Evolutionary conservation across 345 rosid species (phyloP), one percentile per base, ranked within the genome.

Genomic region (Populus pruinosa): DNA sequence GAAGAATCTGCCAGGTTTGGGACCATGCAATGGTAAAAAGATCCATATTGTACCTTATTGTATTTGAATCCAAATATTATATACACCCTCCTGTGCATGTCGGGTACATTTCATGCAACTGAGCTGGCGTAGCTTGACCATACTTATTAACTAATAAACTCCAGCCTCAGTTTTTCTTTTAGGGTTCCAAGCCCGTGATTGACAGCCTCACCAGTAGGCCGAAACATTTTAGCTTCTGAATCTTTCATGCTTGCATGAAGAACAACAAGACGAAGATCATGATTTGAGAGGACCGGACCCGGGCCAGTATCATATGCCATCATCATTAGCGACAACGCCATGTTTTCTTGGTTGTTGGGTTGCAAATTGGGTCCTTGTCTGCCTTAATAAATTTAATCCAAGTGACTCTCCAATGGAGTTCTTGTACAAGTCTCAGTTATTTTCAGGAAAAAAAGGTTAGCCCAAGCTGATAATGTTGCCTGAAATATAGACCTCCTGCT

Each of bases 101-200:
- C 17, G 80, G 79, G 68, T 77, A 61, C 39, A 62, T 70, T 59
- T 77, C 44, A 43, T 69, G 74, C 21, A 62, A 70, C 70, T 70
- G 69, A 77, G 70, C 70, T 77, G 80, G 56, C 59, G 50, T 55
- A 14, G 16, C 67, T 7, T 43, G 44, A 11, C 67, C 29, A 47
- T 38, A 67, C 50, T 36, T 25, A 20, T 16, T 6, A 36, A 8
- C 31, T 68, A 69, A 39, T 18, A 56, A 23, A n/a, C 41, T 49
- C 12, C n/a, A 61, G 20, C 17, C 41, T 74, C 70, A 17, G 20
- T 44, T 62, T 61, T 21, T 4, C 6, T 27, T 10, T 27, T 63
- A 33, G 36, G 47, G 31, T 20, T 12, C 56, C 4, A 4, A 6
- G 27, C 67, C 7, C 23, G 20, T 23, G 16, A 17, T 74, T 64